A percentile compares a stretch with the other conserved stretches of the same genome.
phyloP scores from a whole-genome alignment of 805 yeast genomes.

The Priceomyces melissophilus region DNA sequence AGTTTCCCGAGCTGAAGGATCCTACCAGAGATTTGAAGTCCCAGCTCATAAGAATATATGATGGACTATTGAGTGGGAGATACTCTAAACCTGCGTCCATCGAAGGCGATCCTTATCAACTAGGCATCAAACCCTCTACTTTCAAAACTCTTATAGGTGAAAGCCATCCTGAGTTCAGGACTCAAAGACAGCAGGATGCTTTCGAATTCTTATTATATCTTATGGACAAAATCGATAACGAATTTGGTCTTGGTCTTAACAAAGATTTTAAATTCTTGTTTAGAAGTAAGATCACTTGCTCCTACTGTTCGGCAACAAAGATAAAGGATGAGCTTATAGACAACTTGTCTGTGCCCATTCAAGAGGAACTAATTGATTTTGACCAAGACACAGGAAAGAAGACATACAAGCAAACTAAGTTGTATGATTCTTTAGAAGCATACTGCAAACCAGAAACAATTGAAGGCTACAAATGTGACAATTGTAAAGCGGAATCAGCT shows the following conservation, averaged over 20 bases:
- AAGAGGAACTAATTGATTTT: slow-evolving; percentile 32
- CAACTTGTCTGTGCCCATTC: slow-evolving; percentile 58
- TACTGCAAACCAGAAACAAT: slow-evolving; percentile 50
- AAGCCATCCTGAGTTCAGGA: slow-evolving; percentile 75
- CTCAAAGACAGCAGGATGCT: slow-evolving; percentile 93
- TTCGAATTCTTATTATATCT: slow-evolving; percentile 79
- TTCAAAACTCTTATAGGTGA: slow-evolving; percentile 77
- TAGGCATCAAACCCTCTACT: slow-evolving; percentile 72
- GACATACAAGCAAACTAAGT: slow-evolving; percentile 44
- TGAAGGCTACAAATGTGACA: slow-evolving; percentile 59
- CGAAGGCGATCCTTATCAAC: slow-evolving; percentile 53
- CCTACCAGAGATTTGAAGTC: slow-evolving; percentile 67
- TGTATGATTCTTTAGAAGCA: slow-evolving; percentile 47
- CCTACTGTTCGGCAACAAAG: slow-evolving; percentile 58
- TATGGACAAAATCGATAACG: slow-evolving; percentile 56
- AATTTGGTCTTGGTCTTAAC: slow-evolving; percentile 45
- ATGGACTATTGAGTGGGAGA: slow-evolving; percentile 73
- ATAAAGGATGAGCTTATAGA: slow-evolving; percentile 57
- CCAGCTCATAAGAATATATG: slow-evolving; percentile 75
- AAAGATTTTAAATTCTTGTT: slow-evolving; percentile 60
- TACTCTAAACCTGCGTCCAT: slow-evolving; percentile 57
- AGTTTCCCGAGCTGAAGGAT: slow-evolving; percentile 31
- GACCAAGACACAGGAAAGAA: slow-evolving; percentile 45
- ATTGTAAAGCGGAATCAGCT: slow-evolving; percentile 38
- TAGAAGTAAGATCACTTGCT: slow-evolving; percentile 60